These are phyloP conservation scores for Raffaelea deltoideospora DNA, from an alignment of 2,329 filamentous ascomycete genomes.

Conservation along the genomic window DNA sequence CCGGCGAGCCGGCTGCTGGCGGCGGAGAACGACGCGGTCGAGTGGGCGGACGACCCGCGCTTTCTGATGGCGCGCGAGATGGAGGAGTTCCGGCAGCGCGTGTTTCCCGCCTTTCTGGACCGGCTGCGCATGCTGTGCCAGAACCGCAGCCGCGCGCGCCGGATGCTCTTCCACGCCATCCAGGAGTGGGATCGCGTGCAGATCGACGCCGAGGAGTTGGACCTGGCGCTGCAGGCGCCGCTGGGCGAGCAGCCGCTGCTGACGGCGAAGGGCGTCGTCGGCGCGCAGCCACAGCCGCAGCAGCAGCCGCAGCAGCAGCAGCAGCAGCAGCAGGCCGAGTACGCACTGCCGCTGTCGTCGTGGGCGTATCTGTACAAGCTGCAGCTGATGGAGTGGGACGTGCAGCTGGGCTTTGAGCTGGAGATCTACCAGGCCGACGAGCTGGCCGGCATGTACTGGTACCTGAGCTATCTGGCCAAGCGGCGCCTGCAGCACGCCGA, in stretches of 20 bases:
- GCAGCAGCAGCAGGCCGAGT: background rate
- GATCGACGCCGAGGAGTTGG: slow-evolving; percentile 63
- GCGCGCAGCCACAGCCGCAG: slow-evolving; percentile 24
- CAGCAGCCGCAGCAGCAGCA: too few species aligned
- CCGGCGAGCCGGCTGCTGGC: slow-evolving; percentile 58
- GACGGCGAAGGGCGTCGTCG: background rate
- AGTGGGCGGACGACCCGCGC: slow-evolving; percentile 57
- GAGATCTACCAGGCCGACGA: slow-evolving; percentile 81
- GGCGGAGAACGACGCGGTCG: slow-evolving; percentile 59
- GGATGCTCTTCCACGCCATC: slow-evolving; percentile 74
- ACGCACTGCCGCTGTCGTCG: slow-evolving; percentile 58
- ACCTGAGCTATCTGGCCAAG: slow-evolving; percentile 59
- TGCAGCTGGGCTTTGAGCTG: slow-evolving; percentile 89
- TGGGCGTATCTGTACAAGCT: slow-evolving; percentile 89
- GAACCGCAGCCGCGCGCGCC: slow-evolving; percentile 77
- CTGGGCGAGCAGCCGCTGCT: slow-evolving; percentile 41
- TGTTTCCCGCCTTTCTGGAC: slow-evolving; percentile 63
- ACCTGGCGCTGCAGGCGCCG: slow-evolving; percentile 47
- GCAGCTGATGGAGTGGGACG: slow-evolving; percentile 70
- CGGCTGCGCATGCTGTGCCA: slow-evolving; percentile 74
- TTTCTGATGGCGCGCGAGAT: slow-evolving; percentile 60
- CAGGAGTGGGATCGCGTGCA: slow-evolving; percentile 47
- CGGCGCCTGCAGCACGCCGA: slow-evolving; percentile 55
- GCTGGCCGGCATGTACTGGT: slow-evolving; percentile 80
- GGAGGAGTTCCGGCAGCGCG: slow-evolving; percentile 48